Conservation (phyloP, 2,329 filamentous ascomycete genomes). For the Cercospora janseana region DNA sequence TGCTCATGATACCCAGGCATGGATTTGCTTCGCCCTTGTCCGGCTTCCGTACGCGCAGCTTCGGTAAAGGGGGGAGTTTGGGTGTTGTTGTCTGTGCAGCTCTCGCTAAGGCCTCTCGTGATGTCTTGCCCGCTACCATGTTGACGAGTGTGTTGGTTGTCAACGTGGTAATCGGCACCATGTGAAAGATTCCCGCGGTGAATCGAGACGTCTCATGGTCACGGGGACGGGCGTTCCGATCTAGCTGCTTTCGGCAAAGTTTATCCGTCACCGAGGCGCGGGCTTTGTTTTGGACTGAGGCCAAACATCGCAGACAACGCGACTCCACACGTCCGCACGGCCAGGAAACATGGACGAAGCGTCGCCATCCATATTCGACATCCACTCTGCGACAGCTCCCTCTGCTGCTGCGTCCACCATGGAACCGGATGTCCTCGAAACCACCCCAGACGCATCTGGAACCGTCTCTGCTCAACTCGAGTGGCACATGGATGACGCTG, state of each 20-base stretch:
- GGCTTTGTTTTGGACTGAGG: constrained; percentile 4
- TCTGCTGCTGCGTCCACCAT: background rate
- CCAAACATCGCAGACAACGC: background rate
- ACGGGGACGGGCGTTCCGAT: background rate
- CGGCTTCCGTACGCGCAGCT: constrained; percentile 64
- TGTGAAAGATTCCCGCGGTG: constrained; percentile 3
- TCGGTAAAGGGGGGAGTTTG: constrained; percentile 58
- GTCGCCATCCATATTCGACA: constrained; percentile 10
- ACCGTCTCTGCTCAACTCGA: constrained; percentile 11
- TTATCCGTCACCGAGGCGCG: no score
- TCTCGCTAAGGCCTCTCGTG: constrained; percentile 31
- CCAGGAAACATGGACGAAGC: constrained; percentile 8
- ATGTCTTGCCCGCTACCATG: constrained; percentile 40
- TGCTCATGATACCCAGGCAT: constrained; percentile 65
- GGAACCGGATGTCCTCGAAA: background rate
- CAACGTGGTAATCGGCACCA: background rate
- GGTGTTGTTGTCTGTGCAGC: constrained; percentile 40
- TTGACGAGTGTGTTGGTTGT: constrained; percentile 2
- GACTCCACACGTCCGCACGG: constrained; percentile 2
- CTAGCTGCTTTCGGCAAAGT: no score
- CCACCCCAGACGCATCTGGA: background rate
- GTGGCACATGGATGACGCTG: constrained; percentile 45
- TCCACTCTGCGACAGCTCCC: background rate
- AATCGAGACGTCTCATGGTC: background rate
- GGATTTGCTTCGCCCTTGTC: constrained; percentile 62